phyloP scores from a whole-genome alignment of 805 yeast species.

The Isabelozyma heimii region DNA sequence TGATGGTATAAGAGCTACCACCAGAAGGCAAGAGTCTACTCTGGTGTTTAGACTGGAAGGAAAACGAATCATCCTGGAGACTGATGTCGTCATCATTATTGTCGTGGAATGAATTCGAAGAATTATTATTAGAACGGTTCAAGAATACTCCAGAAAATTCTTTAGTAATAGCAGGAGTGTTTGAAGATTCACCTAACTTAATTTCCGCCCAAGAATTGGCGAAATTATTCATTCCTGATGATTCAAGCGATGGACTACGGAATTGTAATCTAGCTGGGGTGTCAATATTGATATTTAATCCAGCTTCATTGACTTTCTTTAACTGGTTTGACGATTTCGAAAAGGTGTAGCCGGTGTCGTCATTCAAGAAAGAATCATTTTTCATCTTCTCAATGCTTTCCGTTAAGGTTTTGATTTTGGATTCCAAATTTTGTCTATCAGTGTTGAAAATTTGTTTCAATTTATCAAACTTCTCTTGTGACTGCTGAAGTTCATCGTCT shows the following conservation, averaged over 20 bases:
- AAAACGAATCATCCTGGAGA: conserved; percentile 4
- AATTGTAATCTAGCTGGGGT: conserved; percentile 4
- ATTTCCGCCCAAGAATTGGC: conserved; percentile 19
- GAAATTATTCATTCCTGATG: conserved; percentile 2
- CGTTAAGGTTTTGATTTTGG: conserved; percentile 21
- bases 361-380: neutral
- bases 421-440: conserved; percentile 25
- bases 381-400: conserved; percentile 14
- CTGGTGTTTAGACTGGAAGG: conserved; percentile 5
- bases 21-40: neutral
- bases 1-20: neutral
- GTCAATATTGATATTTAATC: conserved; percentile 15
- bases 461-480: conserved; percentile 28
- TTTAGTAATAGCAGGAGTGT: conserved; percentile 34
- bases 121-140: conserved; percentile 8
- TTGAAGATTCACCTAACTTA: conserved; percentile 47
- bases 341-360: neutral
- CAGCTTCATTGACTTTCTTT: conserved; percentile 1
- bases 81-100: conserved; percentile 6
- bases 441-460: conserved; percentile 27
- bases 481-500: conserved; percentile 16
- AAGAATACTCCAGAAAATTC: conserved; percentile 7
- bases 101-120: conserved; percentile 14
- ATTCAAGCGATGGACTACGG: conserved; percentile 2
- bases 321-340: neutral